Evolutionary conservation across 2,329 filamentous ascomycete genomes (phyloP).

Genomic region (Aspergillus novoparasiticus): DNA sequence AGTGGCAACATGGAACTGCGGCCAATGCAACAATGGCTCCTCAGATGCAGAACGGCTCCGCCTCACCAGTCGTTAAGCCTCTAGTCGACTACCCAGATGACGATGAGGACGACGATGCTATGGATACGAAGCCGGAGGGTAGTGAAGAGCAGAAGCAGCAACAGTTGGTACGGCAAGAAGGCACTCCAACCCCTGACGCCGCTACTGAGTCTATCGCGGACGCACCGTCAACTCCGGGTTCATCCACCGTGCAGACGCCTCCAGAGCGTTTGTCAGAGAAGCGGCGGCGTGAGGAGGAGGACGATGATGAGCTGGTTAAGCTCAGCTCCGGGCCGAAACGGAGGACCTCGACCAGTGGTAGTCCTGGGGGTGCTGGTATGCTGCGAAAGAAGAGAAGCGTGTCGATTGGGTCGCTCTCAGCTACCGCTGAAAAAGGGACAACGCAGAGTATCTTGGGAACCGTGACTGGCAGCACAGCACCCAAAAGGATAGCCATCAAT

Average conservation of each 20-base stretch:
- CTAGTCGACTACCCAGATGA: slow-evolving; percentile 93
- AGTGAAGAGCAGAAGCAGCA: slow-evolving; percentile 20
- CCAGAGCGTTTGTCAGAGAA: slow-evolving; percentile 85
- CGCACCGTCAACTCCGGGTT: slow-evolving; percentile 24
- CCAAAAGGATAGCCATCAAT: slow-evolving; percentile 46
- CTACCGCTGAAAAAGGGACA: slow-evolving; percentile 30
- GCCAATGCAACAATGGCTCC: slow-evolving; percentile 35
- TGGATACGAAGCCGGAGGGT: slow-evolving; percentile 55
- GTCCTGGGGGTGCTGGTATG: slow-evolving; percentile 34
- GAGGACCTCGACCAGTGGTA: slow-evolving; percentile 46
- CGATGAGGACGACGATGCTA: slow-evolving; percentile 75
- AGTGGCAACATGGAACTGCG: slow-evolving; percentile 42
- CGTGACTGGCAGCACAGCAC: slow-evolving; percentile 23
- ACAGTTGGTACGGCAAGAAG: slow-evolving; percentile 13
- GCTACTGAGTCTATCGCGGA: slow-evolving; percentile 32
- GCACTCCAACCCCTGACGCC: slow-evolving; percentile 23
- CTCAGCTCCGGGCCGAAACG: slow-evolving; percentile 60
- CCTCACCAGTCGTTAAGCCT: slow-evolving; percentile 65
- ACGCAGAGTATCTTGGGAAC: slow-evolving; percentile 17
- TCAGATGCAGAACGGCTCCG: slow-evolving; percentile 58
- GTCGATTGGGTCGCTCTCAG: slow-evolving; percentile 29
- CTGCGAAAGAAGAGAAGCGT: slow-evolving; percentile 37
- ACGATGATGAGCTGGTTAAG: slow-evolving; percentile 89
- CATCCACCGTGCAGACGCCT: slow-evolving; percentile 44
- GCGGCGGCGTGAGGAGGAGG: slow-evolving; percentile 80